phyloP scores from a whole-genome alignment of 768 basidiomycete species.

The Boletellus ananas region DNA sequence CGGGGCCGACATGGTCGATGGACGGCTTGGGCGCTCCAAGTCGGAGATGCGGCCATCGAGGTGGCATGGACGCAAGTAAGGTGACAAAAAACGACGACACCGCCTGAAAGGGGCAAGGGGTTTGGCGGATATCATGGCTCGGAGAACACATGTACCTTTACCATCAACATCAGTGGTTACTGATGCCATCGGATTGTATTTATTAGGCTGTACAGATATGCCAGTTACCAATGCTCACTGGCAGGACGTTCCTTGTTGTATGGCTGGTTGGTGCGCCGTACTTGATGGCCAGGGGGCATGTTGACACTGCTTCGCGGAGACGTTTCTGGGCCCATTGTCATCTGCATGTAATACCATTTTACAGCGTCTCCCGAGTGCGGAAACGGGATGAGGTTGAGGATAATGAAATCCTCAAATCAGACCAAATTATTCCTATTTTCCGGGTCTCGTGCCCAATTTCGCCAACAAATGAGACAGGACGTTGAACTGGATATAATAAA shows the following conservation, averaged over 20 bases:
- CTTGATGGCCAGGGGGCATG: too few species aligned
- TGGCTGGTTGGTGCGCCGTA: too few species aligned
- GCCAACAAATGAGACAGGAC: background rate
- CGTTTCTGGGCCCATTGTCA: background rate
- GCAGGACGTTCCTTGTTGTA: too few species aligned
- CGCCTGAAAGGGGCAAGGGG: too few species aligned
- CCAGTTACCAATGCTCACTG: background rate
- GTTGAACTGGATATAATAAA: constrained; percentile 9
- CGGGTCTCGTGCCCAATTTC: background rate
- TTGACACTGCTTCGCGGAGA: too few species aligned
- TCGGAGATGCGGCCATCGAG: constrained; percentile 25
- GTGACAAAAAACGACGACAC: background rate
- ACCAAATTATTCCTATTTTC: too few species aligned
- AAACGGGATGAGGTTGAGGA: too few species aligned
- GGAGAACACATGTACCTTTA: background rate
- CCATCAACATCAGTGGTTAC: background rate
- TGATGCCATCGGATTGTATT: constrained; percentile 5
- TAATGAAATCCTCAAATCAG: background rate
- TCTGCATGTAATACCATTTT: background rate
- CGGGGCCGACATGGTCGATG: background rate
- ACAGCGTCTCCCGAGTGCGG: background rate
- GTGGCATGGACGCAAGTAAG: constrained; percentile 15
- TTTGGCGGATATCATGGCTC: background rate
- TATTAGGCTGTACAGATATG: background rate
- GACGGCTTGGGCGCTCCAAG: constrained; percentile 21